These are phyloP conservation scores for Sugiyamaella xylanicola DNA, from an alignment of 1,139 yeast species.

Conservation along the genomic window DNA sequence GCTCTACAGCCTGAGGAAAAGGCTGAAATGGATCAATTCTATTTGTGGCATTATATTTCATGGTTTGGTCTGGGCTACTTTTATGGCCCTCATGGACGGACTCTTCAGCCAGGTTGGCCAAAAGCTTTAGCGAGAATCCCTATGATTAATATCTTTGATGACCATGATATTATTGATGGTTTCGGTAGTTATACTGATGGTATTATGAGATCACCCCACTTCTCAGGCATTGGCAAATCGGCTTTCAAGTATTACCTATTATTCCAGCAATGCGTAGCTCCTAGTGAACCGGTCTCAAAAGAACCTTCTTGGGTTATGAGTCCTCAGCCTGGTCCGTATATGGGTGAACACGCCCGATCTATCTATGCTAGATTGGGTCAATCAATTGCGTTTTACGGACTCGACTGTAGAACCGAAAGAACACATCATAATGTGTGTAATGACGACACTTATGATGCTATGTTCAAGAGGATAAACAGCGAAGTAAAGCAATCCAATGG, in stretches of 20 bases:
- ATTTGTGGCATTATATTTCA: slow-evolving; percentile 68
- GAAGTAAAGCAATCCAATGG: slow-evolving; percentile 57
- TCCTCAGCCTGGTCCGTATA: slow-evolving; percentile 60
- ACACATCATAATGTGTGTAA: slow-evolving; percentile 61
- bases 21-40: slow-evolving; percentile 62
- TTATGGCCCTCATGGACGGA: slow-evolving; percentile 66
- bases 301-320: slow-evolving; percentile 44
- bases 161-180: slow-evolving; percentile 92
- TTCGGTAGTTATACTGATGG: slow-evolving; percentile 81
- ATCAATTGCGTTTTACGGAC: slow-evolving; percentile 68
- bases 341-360: slow-evolving; percentile 65
- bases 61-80: slow-evolving; percentile 94
- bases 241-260: slow-evolving; percentile 88
- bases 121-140: slow-evolving; percentile 82
- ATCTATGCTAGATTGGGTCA: slow-evolving; percentile 73
- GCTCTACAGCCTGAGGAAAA: slow-evolving; percentile 52
- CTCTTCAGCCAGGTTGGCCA: slow-evolving; percentile 70
- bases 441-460: slow-evolving; percentile 54
- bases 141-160: slow-evolving; percentile 76
- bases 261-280: slow-evolving; percentile 80
- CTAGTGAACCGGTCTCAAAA: slow-evolving; percentile 45
- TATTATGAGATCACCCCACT: slow-evolving; percentile 73
- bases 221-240: slow-evolving; percentile 67
- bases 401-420: slow-evolving; percentile 94
- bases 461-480: slow-evolving; percentile 60